Evolutionary conservation across 164 flowering plant species (phyloP).

Genomic region (Piper betle): DNA sequence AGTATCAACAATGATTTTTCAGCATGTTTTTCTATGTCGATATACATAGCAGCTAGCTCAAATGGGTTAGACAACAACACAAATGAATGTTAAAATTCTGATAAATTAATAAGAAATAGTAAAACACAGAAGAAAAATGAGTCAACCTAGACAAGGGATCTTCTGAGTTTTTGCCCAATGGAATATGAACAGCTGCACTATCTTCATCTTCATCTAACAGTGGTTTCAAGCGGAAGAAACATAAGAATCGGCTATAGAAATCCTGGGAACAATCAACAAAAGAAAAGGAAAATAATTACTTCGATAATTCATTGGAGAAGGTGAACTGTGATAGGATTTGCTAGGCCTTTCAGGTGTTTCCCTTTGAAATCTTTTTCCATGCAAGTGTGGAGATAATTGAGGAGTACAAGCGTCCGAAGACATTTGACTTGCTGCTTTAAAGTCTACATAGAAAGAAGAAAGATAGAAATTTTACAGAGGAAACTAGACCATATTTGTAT

Average conservation of each 20-base stretch:
- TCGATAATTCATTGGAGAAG: constrained; percentile 24
- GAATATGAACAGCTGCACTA: constrained; percentile 16
- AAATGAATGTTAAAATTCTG: neutral
- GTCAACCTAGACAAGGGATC: constrained; percentile 51
- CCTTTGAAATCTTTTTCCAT: constrained; percentile 21
- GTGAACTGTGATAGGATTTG: constrained; percentile 12
- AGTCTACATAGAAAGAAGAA: constrained; percentile 24
- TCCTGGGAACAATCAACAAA: constrained; percentile 1
- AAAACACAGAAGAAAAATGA: neutral
- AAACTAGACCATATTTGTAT: neutral
- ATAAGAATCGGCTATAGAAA: neutral
- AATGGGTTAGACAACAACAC: neutral
- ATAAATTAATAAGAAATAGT: neutral
- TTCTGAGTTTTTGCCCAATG: constrained; percentile 29
- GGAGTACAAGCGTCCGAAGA: constrained; percentile 16
- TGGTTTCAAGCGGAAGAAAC: constrained; percentile 3
- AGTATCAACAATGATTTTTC: no score
- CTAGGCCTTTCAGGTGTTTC: constrained; percentile 8
- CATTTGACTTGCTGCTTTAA: constrained; percentile 9
- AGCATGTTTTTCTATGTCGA: no score
- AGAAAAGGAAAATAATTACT: neutral
- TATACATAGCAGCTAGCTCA: no score
- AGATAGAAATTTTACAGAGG: neutral
- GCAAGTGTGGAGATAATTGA: constrained; percentile 14
- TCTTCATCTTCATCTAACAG: constrained; percentile 26